Evolutionary conservation across 208 protist species (phyloP), one percentile per base, ranked within the genome.

Genomic region (Leishmania aethiopica): DNA sequence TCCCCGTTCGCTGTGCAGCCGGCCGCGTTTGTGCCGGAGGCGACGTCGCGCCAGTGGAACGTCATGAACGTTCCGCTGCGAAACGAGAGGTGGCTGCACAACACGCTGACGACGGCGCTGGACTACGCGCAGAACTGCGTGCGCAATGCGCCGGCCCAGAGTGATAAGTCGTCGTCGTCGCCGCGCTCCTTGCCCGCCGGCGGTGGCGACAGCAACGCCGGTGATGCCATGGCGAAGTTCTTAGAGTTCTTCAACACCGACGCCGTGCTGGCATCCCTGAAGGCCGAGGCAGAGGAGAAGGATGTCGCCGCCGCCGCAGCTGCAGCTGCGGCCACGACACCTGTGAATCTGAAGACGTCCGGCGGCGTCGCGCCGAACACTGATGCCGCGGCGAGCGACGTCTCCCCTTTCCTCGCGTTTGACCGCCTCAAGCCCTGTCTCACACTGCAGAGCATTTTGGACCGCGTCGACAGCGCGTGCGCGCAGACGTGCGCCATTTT

Each of bases 11-110:
- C 95, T 42, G 83, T 89, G 57, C 82, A 88, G 83, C 83, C 86
- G 11, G 82, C 81, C 1, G 80, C 86, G 3, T 93, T 94, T 80
- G 82, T 89, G 72, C 78, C 83, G 64, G 88, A 91, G 60, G 71
- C 32, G 59, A 87, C 88, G 15, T 90, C 72, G 73, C 45, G 59
- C 35, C 70, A 90, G 71, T 96, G 93, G 91, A 82, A 89, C 59
- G 42, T 96, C 15, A 69, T 80, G 70, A 47, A 79, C 1, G 78
- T 85, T 1, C 83, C 84, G 37, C 40, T 96, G 32, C 81, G 77
- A 22, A 78, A 86, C 19, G 66, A 73, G n/a, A 62, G 79, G 42
- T 82, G 83, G 78, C 51, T 93, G 64, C 86, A 66, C 71, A 85
- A 91, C 73, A 85, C 90, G 37, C 72, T 93, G 6, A 75, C 80